Evolutionary conservation across 257 asterid species (phyloP).

Genomic region (Penstemon newberryi): DNA sequence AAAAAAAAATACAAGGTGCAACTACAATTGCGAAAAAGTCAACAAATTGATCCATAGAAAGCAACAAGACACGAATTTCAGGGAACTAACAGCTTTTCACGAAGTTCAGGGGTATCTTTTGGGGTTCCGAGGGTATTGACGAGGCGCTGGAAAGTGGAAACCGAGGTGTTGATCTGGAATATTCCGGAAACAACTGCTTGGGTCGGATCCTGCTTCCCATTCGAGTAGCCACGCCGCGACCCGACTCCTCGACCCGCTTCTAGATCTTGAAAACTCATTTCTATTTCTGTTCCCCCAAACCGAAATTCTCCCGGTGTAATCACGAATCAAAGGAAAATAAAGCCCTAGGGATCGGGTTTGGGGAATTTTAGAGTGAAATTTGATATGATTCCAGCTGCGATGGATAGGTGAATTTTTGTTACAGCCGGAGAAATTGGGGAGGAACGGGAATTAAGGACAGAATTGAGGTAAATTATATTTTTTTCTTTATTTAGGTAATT

Average conservation of each 20-base stretch:
- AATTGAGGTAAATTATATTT: not conserved
- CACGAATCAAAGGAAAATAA: not conserved
- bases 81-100: conserved; percentile 81
- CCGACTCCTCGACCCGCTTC: conserved; percentile 80
- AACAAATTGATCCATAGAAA: conserved; percentile 8
- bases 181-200: conserved; percentile 93
- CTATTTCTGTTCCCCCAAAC: conserved; percentile 39
- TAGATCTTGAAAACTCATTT: conserved; percentile 93
- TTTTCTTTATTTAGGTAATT: too few relatives aligned
- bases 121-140: conserved; percentile 95
- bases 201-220: conserved; percentile 83
- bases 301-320: conserved; percentile 20
- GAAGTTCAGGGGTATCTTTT: conserved; percentile 92
- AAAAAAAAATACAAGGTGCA: not conserved
- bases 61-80: not conserved
- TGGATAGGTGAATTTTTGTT: not conserved
- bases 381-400: conserved; percentile 22
- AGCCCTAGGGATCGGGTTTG: not conserved
- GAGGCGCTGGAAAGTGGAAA: conserved; percentile 86
- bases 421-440: conserved; percentile 17
- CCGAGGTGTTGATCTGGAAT: conserved; percentile 88
- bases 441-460: conserved; percentile 20
- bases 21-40: conserved; percentile 18
- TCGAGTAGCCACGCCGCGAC: conserved; percentile 48
- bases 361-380: conserved; percentile 12